Percentiles rank a stretch among this genome's conserved stretches.
Evolutionary conservation across 2,329 filamentous ascomycete species (phyloP).

Genomic region (Beauveria medogensis): DNA sequence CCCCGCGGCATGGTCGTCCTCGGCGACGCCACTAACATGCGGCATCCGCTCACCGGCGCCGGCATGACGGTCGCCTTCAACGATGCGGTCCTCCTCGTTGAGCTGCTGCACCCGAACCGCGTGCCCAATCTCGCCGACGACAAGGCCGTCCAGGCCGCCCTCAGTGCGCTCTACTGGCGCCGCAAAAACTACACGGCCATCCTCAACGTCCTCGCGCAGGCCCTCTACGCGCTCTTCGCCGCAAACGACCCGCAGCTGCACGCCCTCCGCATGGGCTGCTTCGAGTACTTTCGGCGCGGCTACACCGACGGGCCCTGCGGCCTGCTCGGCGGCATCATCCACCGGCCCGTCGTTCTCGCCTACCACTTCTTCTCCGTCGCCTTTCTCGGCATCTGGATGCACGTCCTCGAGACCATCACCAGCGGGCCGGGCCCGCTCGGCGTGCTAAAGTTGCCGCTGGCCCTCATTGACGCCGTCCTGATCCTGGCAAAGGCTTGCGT

Average conservation of each 20-base stretch:
- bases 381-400: slow-evolving; percentile 73
- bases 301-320: slow-evolving; percentile 72
- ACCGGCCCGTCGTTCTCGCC: slow-evolving; percentile 68
- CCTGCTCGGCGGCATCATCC: slow-evolving; percentile 73
- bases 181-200: slow-evolving; percentile 76
- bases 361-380: slow-evolving; percentile 95
- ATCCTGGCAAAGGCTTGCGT: slow-evolving; percentile 75
- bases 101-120: slow-evolving; percentile 60
- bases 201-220: slow-evolving; percentile 96
- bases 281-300: slow-evolving; percentile 77
- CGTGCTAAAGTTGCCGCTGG: slow-evolving; percentile 46
- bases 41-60: slow-evolving; percentile 93
- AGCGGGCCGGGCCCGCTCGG: slow-evolving; percentile 21
- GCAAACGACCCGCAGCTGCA: slow-evolving; percentile 71
- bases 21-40: slow-evolving; percentile 97
- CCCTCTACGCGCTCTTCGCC: slow-evolving; percentile 85
- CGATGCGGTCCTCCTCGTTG: slow-evolving; percentile 72
- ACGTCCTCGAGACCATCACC: slow-evolving; percentile 31
- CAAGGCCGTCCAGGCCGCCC: slow-evolving; percentile 54
- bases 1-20: slow-evolving; percentile 64
- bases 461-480: slow-evolving; percentile 55
- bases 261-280: slow-evolving; percentile 82
- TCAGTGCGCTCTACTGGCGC: slow-evolving; percentile 76
- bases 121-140: slow-evolving; percentile 65
- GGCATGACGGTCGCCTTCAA: slow-evolving; percentile 98